Base-by-base conservation (phyloP, 306 rosid genomes). In the Fragaria vesca region DNA sequence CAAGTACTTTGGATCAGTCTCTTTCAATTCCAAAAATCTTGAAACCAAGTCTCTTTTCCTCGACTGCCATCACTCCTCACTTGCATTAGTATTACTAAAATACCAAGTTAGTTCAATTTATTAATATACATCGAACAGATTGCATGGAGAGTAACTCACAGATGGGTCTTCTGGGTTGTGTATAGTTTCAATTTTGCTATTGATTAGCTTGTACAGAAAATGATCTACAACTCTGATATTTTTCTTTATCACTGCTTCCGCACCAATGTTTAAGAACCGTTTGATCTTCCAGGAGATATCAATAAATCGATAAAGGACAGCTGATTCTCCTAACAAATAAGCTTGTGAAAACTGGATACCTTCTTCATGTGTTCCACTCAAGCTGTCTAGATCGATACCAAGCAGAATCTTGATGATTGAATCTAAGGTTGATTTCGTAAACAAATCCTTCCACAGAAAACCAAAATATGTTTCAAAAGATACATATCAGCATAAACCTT, bases 31-130 rank as follows among this genome's bases (percentile, higher is more conserved):
- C 47, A 88, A 48, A 75, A 88, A 80, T 71, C 90, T 88, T 20
- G 92, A 86, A 71, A 91, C 38, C 15, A 88, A 43, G 42, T 86
- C 87, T 32, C 81, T 82, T 76, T 67, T 89, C 58, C 68, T 46
- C 61, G 40, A 17, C 87, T 83, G 72, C 62, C 57, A 83, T 78
- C 46, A 46, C 28, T 7, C 21, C 70, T 32, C 70, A 5, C 2
- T n/a, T 42, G n/a, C 4, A 43, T 68, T 11, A 43, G 1, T 40
- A n/a, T 42, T 42, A 4, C 17, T 1, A 68, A 11, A 68, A 42
- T 12, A 62, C 28, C 10, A 32, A 20, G 5, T 58, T 58, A 26
- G 3, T 45, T 21, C 18, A 40, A 24, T 42, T 10, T 18, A 54
- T 54, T 5, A 4, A 2, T n/a, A 18, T 40, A 38, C 6, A 13